These are phyloP conservation scores for Coelastrella sp. DNA, from an alignment of 139 green algal species.

Conservation along the genomic window DNA sequence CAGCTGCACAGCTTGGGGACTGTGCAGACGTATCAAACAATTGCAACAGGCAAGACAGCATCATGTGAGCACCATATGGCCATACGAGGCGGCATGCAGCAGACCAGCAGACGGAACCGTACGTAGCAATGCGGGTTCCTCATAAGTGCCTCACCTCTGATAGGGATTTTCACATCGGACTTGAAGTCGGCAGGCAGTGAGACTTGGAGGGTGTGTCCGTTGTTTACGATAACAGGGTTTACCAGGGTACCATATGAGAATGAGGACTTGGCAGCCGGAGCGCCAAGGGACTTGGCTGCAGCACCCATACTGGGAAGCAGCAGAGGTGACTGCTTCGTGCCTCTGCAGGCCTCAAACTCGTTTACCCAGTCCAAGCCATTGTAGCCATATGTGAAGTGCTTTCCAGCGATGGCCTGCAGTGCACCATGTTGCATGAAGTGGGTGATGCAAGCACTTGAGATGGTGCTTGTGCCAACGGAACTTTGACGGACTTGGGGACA, in stretches of 20 bases:
- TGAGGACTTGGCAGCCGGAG: background rate
- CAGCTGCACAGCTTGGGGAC: too few species aligned
- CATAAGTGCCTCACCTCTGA: background rate
- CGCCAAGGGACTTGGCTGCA: background rate
- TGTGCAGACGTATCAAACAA: too few species aligned
- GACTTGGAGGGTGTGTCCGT: constrained; percentile 44
- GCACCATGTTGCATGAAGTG: background rate
- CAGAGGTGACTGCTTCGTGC: background rate
- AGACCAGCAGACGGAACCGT: too few species aligned
- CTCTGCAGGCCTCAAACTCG: background rate
- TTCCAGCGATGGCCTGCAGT: background rate
- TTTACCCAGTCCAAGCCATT: constrained; percentile 24
- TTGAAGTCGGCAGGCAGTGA: constrained; percentile 2
- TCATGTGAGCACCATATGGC: too few species aligned
- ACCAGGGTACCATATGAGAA: constrained; percentile 22
- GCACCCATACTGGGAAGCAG: background rate
- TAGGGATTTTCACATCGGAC: constrained; percentile 15
- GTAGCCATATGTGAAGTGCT: constrained; percentile 5
- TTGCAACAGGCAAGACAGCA: too few species aligned
- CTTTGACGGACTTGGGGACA: too few species aligned
- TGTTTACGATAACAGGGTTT: constrained; percentile 43
- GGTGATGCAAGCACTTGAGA: background rate
- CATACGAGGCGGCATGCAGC: too few species aligned
- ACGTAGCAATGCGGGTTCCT: too few species aligned
- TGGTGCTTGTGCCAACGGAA: too few species aligned